Conservation (phyloP, 495 filamentous ascomycete genomes). For the Aspergillus funiculosus region DNA sequence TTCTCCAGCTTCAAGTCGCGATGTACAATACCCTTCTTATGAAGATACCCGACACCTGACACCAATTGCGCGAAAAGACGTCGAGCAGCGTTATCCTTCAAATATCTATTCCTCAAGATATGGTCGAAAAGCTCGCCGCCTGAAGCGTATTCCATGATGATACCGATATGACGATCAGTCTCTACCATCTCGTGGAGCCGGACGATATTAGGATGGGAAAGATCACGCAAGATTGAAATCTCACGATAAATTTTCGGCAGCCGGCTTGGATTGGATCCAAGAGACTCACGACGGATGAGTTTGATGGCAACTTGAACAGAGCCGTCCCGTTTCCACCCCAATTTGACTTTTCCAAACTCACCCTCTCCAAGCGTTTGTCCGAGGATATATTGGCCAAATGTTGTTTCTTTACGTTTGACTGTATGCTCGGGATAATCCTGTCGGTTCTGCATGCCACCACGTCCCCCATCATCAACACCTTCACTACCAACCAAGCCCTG, state of each 20-base stretch:
- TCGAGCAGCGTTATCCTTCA: slow-evolving; percentile 87
- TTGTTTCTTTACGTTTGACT: slow-evolving; percentile 64
- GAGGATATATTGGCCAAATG: slow-evolving; percentile 90
- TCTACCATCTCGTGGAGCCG: slow-evolving; percentile 97
- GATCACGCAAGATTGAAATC: slow-evolving; percentile 79
- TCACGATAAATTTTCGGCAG: slow-evolving; percentile 97
- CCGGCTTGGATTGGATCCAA: slow-evolving; percentile 79
- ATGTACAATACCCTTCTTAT: slow-evolving; percentile 99
- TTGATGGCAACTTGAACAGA: slow-evolving; percentile 97
- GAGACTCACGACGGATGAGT: slow-evolving; percentile 83
- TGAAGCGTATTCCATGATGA: slow-evolving; percentile 97
- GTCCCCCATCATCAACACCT: slow-evolving; percentile 55
- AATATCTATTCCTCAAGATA: slow-evolving; percentile 90
- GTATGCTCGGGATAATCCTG: slow-evolving; percentile 63
- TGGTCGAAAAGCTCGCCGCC: slow-evolving; percentile 98
- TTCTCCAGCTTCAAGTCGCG: slow-evolving; percentile 98
- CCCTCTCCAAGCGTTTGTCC: slow-evolving; percentile 97
- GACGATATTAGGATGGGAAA: slow-evolving; percentile 94
- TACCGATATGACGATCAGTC: slow-evolving; percentile 92
- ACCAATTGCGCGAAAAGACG: slow-evolving; percentile 93
- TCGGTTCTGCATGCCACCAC: slow-evolving; percentile 60
- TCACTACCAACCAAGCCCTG: slow-evolving; percentile 50
- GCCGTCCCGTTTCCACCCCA: slow-evolving; percentile 97
- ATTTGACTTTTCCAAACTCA: slow-evolving; percentile 97
- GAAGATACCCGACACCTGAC: slow-evolving; percentile 94